A percentile compares a stretch with the other conserved stretches of the same genome.
phyloP scores from a whole-genome alignment of 306 rosid genomes.

The Hippophae tibetana region DNA sequence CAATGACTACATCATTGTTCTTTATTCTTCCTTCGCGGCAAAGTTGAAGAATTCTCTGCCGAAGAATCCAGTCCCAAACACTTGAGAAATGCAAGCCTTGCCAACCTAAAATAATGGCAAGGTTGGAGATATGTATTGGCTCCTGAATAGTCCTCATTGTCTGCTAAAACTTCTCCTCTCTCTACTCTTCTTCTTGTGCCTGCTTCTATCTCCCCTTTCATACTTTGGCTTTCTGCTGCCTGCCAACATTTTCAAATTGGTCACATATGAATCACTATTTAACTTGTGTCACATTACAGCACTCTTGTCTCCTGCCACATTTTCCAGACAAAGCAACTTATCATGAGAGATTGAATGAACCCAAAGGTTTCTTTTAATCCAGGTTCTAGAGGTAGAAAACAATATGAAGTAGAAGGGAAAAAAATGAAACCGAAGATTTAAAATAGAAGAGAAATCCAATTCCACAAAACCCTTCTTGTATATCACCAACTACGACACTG shows the following conservation, averaged over 20 bases:
- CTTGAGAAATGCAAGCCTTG: conserved; percentile 63
- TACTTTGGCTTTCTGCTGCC: conserved; percentile 28
- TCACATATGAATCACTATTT: neutral
- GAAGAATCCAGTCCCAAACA: conserved; percentile 66
- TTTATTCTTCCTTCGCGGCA: conserved; percentile 29
- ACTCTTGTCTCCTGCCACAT: too few species aligned
- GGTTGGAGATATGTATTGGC: conserved; percentile 36
- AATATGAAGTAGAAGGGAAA: too few species aligned
- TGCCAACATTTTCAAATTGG: conserved; percentile 20
- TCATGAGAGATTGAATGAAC: too few species aligned
- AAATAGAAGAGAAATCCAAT: too few species aligned
- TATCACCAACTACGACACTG: too few species aligned
- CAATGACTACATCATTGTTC: conserved; percentile 22
- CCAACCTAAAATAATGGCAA: conserved; percentile 56
- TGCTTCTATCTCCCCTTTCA: conserved; percentile 38
- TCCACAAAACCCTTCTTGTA: too few species aligned
- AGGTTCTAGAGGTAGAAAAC: too few species aligned
- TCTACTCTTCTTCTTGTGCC: conserved; percentile 36
- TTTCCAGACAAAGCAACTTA: too few species aligned
- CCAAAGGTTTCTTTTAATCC: too few species aligned
- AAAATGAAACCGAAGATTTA: too few species aligned
- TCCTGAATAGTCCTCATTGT: conserved; percentile 29
- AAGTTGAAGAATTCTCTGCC: conserved; percentile 28
- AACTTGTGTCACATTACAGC: too few species aligned
- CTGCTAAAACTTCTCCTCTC: conserved; percentile 30